Conservation (phyloP, 2,329 filamentous ascomycete genomes). For the Venturia nashicola region DNA sequence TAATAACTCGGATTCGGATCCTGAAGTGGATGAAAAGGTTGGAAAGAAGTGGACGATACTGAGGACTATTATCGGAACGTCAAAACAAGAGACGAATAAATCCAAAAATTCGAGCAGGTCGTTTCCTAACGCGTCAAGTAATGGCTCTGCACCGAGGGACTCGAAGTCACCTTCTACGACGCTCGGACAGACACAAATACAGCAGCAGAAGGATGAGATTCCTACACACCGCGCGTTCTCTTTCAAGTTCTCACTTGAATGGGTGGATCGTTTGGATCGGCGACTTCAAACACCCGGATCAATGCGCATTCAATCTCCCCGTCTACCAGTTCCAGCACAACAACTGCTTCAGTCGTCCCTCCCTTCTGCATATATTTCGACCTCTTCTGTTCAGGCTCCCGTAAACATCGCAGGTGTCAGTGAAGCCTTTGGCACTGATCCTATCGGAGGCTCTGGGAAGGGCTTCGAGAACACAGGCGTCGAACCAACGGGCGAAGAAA, state of each 20-base stretch:
- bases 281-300: constrained; percentile 45
- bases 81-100: constrained; percentile 26
- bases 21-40: constrained; percentile 11
- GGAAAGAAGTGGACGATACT: constrained; percentile 51
- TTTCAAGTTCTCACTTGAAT: constrained; percentile 66
- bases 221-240: constrained; percentile 46
- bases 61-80: constrained; percentile 47
- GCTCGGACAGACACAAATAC: not conserved
- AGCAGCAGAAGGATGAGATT: not conserved
- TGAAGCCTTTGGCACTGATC: not conserved
- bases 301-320: constrained; percentile 52
- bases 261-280: constrained; percentile 35
- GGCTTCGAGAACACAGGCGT: not conserved
- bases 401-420: not conserved
- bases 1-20: constrained; percentile 1
- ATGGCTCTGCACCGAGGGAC: not conserved
- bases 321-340: constrained; percentile 60
- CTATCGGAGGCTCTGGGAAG: not conserved
- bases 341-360: constrained; percentile 38
- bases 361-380: not conserved
- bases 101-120: constrained; percentile 22
- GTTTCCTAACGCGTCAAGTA: not conserved
- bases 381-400: not conserved
- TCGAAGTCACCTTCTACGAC: not conserved
- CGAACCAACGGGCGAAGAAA: constrained; percentile 12